phyloP scores from a whole-genome alignment of 2,329 filamentous ascomycete genomes.

The Lasiodiplodia theobromae region DNA sequence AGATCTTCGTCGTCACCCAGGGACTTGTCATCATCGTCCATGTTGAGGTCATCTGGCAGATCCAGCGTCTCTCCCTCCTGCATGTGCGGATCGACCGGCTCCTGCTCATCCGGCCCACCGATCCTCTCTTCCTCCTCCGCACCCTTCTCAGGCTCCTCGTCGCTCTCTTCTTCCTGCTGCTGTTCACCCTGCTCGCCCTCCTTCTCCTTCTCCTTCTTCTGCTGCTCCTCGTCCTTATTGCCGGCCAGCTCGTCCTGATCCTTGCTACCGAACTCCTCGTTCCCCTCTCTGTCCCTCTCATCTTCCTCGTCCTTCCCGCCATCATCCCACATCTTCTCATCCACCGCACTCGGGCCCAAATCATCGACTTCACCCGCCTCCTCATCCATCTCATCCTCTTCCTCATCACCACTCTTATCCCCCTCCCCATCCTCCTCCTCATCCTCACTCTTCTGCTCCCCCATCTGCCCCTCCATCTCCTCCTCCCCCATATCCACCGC shows the following conservation, averaged over 20 bases:
- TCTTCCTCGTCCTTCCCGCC: slow-evolving; percentile 75
- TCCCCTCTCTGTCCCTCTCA: slow-evolving; percentile 81
- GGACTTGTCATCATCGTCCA: slow-evolving; percentile 67
- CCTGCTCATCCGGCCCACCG: slow-evolving; percentile 70
- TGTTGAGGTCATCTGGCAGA: slow-evolving; percentile 85
- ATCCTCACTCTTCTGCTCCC: slow-evolving; percentile 59
- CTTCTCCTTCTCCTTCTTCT: slow-evolving; percentile 57
- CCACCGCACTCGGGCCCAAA: slow-evolving; percentile 85
- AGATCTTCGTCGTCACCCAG: slow-evolving; percentile 58
- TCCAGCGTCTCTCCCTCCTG: slow-evolving; percentile 84
- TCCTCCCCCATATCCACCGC: slow-evolving; percentile 93
- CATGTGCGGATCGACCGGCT: slow-evolving; percentile 75
- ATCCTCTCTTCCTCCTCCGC: slow-evolving; percentile 68
- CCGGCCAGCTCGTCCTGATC: slow-evolving; percentile 55
- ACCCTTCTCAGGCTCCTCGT: slow-evolving; percentile 60
- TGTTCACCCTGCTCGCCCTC: slow-evolving; percentile 71
- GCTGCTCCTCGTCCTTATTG: slow-evolving; percentile 55
- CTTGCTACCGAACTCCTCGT: slow-evolving; percentile 60
- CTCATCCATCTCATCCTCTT: slow-evolving; percentile 78
- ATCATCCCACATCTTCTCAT: slow-evolving; percentile 99
- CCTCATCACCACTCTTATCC: slow-evolving; percentile 58
- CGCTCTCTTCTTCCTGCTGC: slow-evolving; percentile 59
- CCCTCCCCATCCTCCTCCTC: slow-evolving; percentile 62
- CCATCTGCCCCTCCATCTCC: slow-evolving; percentile 80
- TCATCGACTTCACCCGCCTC: slow-evolving; percentile 92